Conservation (phyloP, 2,329 filamentous ascomycete species). For the Bipolaris victoriae region DNA sequence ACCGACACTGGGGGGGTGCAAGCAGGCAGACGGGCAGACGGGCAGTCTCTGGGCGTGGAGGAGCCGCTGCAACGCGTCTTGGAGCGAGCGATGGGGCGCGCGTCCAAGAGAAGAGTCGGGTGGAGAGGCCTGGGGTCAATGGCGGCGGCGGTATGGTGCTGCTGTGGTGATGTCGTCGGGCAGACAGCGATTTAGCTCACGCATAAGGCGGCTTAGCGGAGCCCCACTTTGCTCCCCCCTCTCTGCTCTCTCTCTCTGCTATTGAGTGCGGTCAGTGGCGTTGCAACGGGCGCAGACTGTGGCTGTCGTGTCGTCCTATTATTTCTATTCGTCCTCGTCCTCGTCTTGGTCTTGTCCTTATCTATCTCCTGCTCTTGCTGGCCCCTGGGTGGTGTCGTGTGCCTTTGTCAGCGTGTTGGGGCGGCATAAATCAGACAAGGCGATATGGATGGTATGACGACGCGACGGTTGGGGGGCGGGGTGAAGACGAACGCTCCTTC, state of each 20-base stretch:
- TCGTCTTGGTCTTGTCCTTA: background rate
- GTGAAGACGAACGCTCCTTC: constrained; percentile 1
- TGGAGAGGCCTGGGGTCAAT: constrained; percentile 22
- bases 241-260: background rate
- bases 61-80: constrained; percentile 15
- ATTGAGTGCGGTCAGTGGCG: constrained; percentile 23
- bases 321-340: too few relatives aligned
- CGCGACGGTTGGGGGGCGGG: constrained; percentile 11
- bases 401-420: constrained; percentile 7
- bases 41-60: constrained; percentile 14
- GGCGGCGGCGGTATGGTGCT: constrained; percentile 19
- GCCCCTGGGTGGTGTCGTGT: constrained; percentile 5
- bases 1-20: constrained; percentile 28
- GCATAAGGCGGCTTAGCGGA: constrained; percentile 35
- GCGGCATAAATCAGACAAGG: background rate
- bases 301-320: background rate
- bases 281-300: constrained; percentile 12
- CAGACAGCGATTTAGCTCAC: constrained; percentile 33
- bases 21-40: constrained; percentile 18
- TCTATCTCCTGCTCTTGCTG: background rate
- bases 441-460: constrained; percentile 20
- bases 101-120: background rate
- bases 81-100: constrained; percentile 13
- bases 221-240: constrained; percentile 27
- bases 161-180: constrained; percentile 33